phyloP scores from a whole-genome alignment of 768 basidiomycete genomes.

The Favolaschia claudopus region DNA sequence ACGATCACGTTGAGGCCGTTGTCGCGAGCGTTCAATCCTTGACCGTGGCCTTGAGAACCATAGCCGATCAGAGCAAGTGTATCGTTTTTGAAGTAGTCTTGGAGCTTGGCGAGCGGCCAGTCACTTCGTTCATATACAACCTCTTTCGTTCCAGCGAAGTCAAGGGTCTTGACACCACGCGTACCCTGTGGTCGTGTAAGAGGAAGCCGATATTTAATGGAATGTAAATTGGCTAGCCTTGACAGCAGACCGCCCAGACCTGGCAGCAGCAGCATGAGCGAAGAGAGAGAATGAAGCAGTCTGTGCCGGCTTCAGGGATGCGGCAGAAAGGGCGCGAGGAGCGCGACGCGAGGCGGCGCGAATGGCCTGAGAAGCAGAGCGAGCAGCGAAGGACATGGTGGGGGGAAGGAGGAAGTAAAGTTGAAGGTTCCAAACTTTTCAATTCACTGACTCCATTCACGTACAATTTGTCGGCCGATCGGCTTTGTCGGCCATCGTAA shows the following conservation, averaged over 20 bases:
- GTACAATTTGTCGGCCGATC: not conserved
- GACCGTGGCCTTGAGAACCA: constrained; percentile 98
- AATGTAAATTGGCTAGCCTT: constrained; percentile 38
- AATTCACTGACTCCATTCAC: constrained; percentile 3
- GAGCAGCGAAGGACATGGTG: constrained; percentile 72
- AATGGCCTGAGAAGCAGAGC: constrained; percentile 67
- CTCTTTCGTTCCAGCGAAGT: constrained; percentile 95
- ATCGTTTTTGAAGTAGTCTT: constrained; percentile 99
- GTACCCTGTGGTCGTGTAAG: constrained; percentile 45
- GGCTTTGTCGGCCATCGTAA: no score
- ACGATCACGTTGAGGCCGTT: constrained; percentile 98
- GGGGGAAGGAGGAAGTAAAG: constrained; percentile 6
- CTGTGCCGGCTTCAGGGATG: constrained; percentile 51
- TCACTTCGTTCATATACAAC: constrained; percentile 94
- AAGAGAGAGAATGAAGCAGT: constrained; percentile 76
- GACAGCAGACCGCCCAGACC: constrained; percentile 44
- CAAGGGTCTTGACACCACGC: constrained; percentile 93
- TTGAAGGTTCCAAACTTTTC: not conserved
- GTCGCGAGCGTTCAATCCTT: constrained; percentile 98
- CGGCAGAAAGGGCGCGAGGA: constrained; percentile 55
- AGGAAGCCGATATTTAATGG: constrained; percentile 2
- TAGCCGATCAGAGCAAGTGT: constrained; percentile 99
- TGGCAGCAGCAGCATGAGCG: constrained; percentile 53
- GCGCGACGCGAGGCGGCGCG: constrained; percentile 73
- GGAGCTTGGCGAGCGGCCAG: constrained; percentile 97